Evolutionary conservation across 352 stramenopile genomes (phyloP), one percentile per base, ranked within the genome.

Genomic region (Pythium monospermum): DNA sequence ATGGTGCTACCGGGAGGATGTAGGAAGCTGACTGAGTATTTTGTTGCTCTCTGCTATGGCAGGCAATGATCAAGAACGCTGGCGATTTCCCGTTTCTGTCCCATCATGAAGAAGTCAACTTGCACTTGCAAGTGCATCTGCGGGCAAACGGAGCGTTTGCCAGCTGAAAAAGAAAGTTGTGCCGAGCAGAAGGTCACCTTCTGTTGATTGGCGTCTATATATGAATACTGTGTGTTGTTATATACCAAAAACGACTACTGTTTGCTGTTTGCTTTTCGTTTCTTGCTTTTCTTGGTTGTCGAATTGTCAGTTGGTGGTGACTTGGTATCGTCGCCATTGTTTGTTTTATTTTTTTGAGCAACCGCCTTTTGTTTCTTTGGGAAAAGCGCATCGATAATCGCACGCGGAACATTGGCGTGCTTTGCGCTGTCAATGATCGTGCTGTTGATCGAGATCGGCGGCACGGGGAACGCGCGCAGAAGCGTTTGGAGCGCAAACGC

Each of bases 401-500:
- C 23, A 21, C 36, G 53, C n/a, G 48, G 38, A 22, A 88, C 37
- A 31, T 82, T 59, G 11, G 80, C 66, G 4, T 66, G 37, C 31
- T 68, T 63, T 16, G 67, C 57, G 22, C 87, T 69, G 35, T 86
- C 63, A 16, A 88, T 42, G 16, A 64, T 36, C n/a, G 55, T 57
- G 15, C 66, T 72, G 36, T 54, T 53, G 49, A 88, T 59, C 53
- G 77, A 69, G 57, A 89, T 62, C 5, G 66, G 71, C 19, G 70
- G 66, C 1, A 48, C 66, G 12, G 77, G 77, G 51, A 91, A 89
- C 33, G 77, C 81, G 37, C 72, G 65, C 18, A 92, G 45, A n/a
- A 90, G 41, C 16, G 79, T 87, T 51, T 92, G 81, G 19, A 92
- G 59, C 0, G 81, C 75, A 46, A 92, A 92, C 16, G 78, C 81